Evolutionary conservation across 345 rosid species (phyloP), one percentile per base, ranked within the genome.

Genomic region (Sonneratia caseolaris): DNA sequence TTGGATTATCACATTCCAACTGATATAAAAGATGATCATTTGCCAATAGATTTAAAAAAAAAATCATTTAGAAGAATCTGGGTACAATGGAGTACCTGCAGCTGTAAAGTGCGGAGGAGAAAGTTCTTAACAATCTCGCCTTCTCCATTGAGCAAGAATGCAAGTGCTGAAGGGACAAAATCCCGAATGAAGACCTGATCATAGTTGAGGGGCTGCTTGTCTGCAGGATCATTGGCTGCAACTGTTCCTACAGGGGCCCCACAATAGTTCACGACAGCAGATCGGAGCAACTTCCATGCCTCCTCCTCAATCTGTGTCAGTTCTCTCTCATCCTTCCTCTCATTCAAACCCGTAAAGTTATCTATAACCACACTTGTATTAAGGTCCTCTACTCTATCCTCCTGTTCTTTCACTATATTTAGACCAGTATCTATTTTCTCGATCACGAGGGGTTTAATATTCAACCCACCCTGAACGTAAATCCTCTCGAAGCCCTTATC

Each of bases 171-270:
- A n/a, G 98, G 98, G n/a, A 87, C 89, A 77, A 94, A 94, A 82
- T 94, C 97, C 24, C 98, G 97, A 71, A 94, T 89, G 80, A 94
- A 94, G 69, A 94, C 91, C 73, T 94, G 98, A 78, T 94, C 97
- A 76, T 94, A 94, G 74, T 91, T 94, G 86, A 88, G 74, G 3
- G 88, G 86, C 73, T 85, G 93, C 74, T 76, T 85, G 59, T 90
- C 90, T 22, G 85, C 87, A 14, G 88, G 90, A 79, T 88, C 89
- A 75, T 78, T 87, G 68, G 97, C 98, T 0, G 98, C 97, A 37
- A 91, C 83, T 0, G 97, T 94, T 72, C 97, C 98, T 71, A 91
- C 96, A 0, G 93, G 97, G 72, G 82, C 81, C 27, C 93, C 97
- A 51, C 89, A 91, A 43, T 91, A 94, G 74, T 70, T 84, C 77